Base-by-base conservation (phyloP, 2,329 filamentous ascomycete genomes). In the Zasmidium cellare region DNA sequence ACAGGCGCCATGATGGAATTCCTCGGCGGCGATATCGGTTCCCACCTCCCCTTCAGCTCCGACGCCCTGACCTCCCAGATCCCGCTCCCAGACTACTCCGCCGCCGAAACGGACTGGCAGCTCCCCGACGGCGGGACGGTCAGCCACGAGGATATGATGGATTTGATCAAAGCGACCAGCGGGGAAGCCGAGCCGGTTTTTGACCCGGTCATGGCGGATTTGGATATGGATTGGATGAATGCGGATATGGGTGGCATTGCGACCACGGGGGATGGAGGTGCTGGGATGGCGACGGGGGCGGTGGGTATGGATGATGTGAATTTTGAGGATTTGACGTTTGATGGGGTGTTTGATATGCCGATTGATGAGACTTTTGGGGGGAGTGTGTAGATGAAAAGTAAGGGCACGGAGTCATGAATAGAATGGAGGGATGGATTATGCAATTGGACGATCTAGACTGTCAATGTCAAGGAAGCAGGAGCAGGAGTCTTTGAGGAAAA, bases 1-100 rank as follows among this genome's bases (percentile, higher is more conserved):
- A 71, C 67, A 1, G 69, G 68, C 19, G 67, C 68, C 9, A 69
- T 69, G 68, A 69, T 68, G 65, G 68, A 69, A 28, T 69, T 70
- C 46, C 53, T 70, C 0, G 69, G 67, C 9, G 58, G 57, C 9
- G 51, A 64, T 19, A 31, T 69, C 2, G 67, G 64, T 11, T 53
- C 55, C 9, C 23, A 53, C n/a, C 54, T 69, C 14, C 61, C 67
- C 3, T 71, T 71, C 58, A 64, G 57, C 50, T 56, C 56, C n/a
- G 65, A 69, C 48, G 52, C 57, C 2, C 35, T 56, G 16, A 67
- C 65, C 9, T 65, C 65, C 2, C 19, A 31, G 5, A 63, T 70
- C 18, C 48, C 49, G 20, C 28, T 55, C 20, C 47, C 51, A 9
- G 38, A 51, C 35, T 20, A 31, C 46, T 48, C 53, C 3, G n/a